These are phyloP conservation scores for Boeremia lycopersici DNA, from an alignment of 2,329 filamentous ascomycete genomes.

Conservation along the genomic window DNA sequence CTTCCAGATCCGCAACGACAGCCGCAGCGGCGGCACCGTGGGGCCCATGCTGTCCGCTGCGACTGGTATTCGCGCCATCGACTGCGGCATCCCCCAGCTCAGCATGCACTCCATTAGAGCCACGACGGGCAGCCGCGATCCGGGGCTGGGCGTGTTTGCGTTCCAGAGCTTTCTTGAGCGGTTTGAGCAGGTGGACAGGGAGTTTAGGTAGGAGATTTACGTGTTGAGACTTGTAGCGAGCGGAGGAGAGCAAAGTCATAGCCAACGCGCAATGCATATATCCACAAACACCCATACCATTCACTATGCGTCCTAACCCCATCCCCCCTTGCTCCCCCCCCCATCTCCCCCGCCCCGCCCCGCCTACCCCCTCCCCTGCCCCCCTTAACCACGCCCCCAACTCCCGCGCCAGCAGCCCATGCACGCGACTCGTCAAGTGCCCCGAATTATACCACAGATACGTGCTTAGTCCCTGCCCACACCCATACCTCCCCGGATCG, in stretches of 20 bases:
- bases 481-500: conserved; percentile 54
- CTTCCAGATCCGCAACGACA: conserved; percentile 96
- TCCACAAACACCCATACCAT: too few relatives aligned
- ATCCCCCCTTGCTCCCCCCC: too few relatives aligned
- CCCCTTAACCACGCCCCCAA: conserved; percentile 27
- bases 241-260: too few relatives aligned
- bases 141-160: conserved; percentile 83
- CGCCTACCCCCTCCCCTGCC: conserved; percentile 15
- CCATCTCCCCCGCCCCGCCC: too few relatives aligned
- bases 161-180: conserved; percentile 89
- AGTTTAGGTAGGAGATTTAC: conserved; percentile 70
- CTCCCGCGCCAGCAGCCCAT: conserved; percentile 46
- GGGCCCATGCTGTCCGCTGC: conserved; percentile 84
- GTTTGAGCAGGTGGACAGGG: conserved; percentile 82
- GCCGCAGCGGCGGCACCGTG: conserved; percentile 88
- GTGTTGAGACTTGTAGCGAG: too few relatives aligned
- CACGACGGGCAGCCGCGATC: conserved; percentile 83
- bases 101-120: conserved; percentile 94
- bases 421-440: conserved; percentile 53
- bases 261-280: too few relatives aligned
- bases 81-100: conserved; percentile 87
- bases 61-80: conserved; percentile 82
- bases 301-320: too few relatives aligned
- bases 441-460: conserved; percentile 59
- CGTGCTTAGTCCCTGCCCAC: conserved; percentile 47